Conservation (phyloP, 306 rosid species). For the Casuarina cunninghamiana region DNA sequence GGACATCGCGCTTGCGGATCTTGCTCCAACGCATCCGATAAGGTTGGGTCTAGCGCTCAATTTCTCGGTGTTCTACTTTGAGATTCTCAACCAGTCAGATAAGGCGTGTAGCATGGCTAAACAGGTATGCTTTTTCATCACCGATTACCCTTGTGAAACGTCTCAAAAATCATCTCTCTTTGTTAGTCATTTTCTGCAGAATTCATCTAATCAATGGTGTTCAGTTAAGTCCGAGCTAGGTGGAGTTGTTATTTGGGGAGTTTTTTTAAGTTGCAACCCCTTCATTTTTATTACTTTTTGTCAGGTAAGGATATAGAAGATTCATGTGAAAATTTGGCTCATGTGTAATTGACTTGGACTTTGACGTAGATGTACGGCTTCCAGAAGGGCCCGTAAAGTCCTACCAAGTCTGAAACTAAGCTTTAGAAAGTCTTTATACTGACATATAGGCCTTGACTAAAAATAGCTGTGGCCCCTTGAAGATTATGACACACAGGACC, state of each 20-base stretch:
- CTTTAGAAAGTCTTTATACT: background rate
- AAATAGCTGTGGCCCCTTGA: background rate
- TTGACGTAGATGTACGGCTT: background rate
- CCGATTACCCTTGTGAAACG: background rate
- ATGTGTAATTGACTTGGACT: background rate
- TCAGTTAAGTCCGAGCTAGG: background rate
- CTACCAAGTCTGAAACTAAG: background rate
- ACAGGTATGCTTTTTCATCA: constrained; percentile 41
- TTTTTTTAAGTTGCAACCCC: background rate
- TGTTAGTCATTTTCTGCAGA: background rate
- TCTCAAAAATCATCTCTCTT: background rate
- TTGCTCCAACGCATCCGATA: constrained; percentile 79
- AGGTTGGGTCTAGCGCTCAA: constrained; percentile 80
- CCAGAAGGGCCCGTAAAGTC: background rate
- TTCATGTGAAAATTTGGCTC: background rate
- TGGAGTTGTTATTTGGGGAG: background rate
- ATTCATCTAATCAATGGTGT: background rate
- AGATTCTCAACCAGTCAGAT: constrained; percentile 79
- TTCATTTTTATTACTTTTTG: background rate
- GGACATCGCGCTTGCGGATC: constrained; percentile 64
- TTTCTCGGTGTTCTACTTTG: constrained; percentile 75
- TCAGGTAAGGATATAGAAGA: background rate
- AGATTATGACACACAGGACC: background rate
- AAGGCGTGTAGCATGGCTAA: constrained; percentile 82
- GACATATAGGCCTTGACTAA: background rate